Evolutionary conservation across 2,329 filamentous ascomycete genomes (phyloP).

Genomic region (Fusarium sp.): DNA sequence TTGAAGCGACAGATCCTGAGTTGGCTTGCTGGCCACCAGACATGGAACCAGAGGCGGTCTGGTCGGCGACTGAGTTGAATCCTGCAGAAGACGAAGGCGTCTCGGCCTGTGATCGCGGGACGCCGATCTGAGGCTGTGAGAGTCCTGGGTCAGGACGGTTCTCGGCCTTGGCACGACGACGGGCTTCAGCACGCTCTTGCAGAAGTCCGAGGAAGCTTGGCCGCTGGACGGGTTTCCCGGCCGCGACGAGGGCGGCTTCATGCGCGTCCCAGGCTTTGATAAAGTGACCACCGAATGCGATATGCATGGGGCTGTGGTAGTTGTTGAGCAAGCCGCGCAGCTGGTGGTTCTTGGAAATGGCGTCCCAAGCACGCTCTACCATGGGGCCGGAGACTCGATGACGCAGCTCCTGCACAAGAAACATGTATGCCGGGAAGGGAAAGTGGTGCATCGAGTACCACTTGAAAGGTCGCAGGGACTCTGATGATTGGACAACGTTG

Average conservation of each 20-base stretch:
- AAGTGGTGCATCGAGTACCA: constrained; percentile 72
- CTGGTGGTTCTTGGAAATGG: constrained; percentile 67
- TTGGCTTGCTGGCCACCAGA: constrained; percentile 16
- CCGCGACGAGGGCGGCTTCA: constrained; percentile 59
- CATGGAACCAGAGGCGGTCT: constrained; percentile 16
- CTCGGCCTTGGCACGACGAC: constrained; percentile 46
- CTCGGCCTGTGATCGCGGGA: constrained; percentile 38
- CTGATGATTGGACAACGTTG: constrained; percentile 64
- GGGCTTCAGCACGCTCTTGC: constrained; percentile 57
- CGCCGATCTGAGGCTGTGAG: constrained; percentile 40
- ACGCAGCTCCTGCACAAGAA: constrained; percentile 67
- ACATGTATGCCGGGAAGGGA: constrained; percentile 72
- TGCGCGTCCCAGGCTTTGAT: constrained; percentile 73
- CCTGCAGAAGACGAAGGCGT: constrained; percentile 48
- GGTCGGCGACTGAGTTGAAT: constrained; percentile 47
- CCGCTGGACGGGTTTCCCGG: constrained; percentile 56
- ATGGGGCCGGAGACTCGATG: constrained; percentile 64
- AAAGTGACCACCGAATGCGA: constrained; percentile 68
- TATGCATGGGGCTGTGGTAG: constrained; percentile 67
- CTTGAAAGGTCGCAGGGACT: constrained; percentile 63
- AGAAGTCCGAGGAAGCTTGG: constrained; percentile 63
- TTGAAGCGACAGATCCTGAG: constrained; percentile 37
- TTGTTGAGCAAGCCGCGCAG: constrained; percentile 62
- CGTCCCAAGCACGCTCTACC: constrained; percentile 69
- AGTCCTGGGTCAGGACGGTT: constrained; percentile 42